Conservation (phyloP, 1,139 yeast genomes). For the Pneumocystis sp. region DNA sequence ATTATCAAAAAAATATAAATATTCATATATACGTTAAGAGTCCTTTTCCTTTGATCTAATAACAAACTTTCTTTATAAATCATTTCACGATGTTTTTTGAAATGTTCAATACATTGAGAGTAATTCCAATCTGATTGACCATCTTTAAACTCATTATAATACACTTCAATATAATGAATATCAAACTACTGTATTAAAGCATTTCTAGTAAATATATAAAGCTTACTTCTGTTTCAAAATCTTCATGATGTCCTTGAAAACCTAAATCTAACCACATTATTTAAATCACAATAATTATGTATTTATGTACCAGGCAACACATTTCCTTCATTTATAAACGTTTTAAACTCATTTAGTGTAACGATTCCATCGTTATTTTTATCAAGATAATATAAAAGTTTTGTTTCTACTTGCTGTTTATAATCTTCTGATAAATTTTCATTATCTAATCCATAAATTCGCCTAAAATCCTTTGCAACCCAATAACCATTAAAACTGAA, state of each 20-base stretch:
- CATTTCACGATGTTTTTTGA: constrained; percentile 10
- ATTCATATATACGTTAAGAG: neutral
- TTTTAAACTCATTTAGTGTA: constrained; percentile 54
- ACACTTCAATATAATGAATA: constrained; percentile 81
- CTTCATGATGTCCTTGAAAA: constrained; percentile 83
- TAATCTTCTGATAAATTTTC: constrained; percentile 13
- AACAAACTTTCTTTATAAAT: constrained; percentile 5
- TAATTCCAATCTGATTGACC: constrained; percentile 16
- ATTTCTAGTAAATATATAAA: neutral
- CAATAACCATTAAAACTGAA: constrained; percentile 33
- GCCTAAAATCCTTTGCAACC: constrained; percentile 46
- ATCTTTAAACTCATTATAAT: constrained; percentile 42
- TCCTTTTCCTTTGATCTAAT: neutral
- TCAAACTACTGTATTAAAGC: constrained; percentile 3
- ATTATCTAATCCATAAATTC: constrained; percentile 67
- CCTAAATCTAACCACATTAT: constrained; percentile 33
- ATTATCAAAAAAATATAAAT: neutral
- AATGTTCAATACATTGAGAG: constrained; percentile 16
- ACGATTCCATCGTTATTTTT: constrained; percentile 47
- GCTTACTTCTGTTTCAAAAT: constrained; percentile 52
- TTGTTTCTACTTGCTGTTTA: constrained; percentile 32
- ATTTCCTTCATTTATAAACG: constrained; percentile 48
- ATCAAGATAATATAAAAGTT: constrained; percentile 49
- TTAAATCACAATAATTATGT: neutral
- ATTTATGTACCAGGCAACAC: constrained; percentile 50